Base-by-base conservation (phyloP, 2,329 filamentous ascomycete species). In the Raffaelea arxii region DNA sequence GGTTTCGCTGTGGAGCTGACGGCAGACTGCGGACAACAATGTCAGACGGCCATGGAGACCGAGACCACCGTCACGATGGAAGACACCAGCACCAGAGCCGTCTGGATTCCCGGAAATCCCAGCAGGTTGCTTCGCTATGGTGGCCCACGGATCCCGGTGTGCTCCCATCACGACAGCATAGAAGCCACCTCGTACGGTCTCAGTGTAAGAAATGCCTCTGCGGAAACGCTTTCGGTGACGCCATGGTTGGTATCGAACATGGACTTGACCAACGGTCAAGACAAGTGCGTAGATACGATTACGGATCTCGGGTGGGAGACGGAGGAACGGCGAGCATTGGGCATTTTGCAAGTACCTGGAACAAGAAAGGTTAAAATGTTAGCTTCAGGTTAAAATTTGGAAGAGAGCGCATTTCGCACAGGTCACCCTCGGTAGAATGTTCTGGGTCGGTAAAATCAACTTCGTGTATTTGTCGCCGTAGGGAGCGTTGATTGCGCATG, bases 1-100 rank as follows among this genome's bases (percentile, higher is more conserved):
- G 16, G 63, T 64, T 50, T 65, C 63, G 46, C 58, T 53, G 56
- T 65, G 62, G 14, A 66, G 58, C 54, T 65, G 62, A 25, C 63
- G 57, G 50, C 62, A 66, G 19, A 63, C 60, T 4, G 52, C 49
- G 3, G 59, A 59, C 3, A 65, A 56, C 18, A 64, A 53, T 7
- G 59, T 62, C 47, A 65, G 44, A 3, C 55, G 58, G 11, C 46
- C 47, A n/a, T 35, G 27, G 12, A 49, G 42, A 19, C 25, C 18
- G 22, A 45, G 42, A 23, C 39, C n/a, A 16, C n/a, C 30, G 27
- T 21, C 25, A 6, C 23, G n/a, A 38, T 18, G 16, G 16, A 24
- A 21, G 5, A 10, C 14, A 6, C 22, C 4, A 12, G 2, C 21
- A 19, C 22, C 22, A 25, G 16, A 43, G 4, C 39, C 3, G 16